Percentiles rank a stretch among this genome's conserved stretches.
Conservation (phyloP, 371 early-diverging fungal genomes). For the Nosema bombycis region DNA sequence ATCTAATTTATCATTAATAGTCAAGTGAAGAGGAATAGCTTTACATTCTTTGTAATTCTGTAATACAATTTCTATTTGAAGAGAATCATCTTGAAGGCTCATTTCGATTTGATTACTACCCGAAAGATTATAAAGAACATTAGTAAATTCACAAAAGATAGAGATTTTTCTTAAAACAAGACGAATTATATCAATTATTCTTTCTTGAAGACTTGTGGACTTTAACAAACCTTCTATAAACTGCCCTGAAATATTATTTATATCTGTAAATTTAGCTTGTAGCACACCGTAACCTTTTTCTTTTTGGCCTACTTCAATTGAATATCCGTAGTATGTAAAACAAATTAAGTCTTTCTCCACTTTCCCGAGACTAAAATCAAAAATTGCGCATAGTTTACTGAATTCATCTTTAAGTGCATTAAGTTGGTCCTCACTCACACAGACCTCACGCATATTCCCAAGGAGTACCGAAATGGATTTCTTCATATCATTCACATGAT, state of each 20-base stretch:
- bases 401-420: conserved; percentile 1
- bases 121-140: neutral
- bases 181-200: neutral
- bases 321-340: neutral
- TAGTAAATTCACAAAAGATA: neutral
- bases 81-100: neutral
- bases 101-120: conserved; percentile 5
- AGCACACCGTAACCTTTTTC: neutral
- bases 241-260: neutral
- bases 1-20: neutral
- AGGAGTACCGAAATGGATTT: no score
- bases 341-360: neutral
- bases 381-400: neutral
- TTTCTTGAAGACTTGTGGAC: neutral
- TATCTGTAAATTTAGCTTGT: neutral
- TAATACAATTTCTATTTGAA: neutral
- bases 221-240: neutral
- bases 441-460: no score
- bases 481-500: no score
- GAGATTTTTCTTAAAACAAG: neutral
- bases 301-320: neutral
- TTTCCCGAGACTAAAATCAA: neutral
- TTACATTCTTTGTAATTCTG: neutral
- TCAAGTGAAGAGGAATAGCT: neutral
- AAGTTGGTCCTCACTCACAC: conserved; percentile 5